These are phyloP conservation scores for Boletus semigastroideus DNA, from an alignment of 1,284 basidiomycete species.

Conservation along the genomic window DNA sequence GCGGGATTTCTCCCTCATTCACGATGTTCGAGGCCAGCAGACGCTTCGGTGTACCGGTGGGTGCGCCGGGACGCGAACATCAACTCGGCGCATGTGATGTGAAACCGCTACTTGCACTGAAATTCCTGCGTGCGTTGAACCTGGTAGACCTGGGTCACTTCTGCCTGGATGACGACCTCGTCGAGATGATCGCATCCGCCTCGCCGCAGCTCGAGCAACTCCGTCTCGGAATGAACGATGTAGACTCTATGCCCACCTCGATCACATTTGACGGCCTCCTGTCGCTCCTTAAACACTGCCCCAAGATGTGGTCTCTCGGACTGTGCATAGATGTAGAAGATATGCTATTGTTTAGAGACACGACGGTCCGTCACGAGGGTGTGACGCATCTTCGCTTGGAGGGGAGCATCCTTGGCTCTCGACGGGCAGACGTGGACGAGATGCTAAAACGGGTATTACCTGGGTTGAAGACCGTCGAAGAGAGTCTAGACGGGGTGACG, in stretches of 20 bases:
- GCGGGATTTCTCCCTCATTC: slow-evolving; percentile 23
- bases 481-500: slow-evolving; percentile 16
- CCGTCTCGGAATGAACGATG: slow-evolving; percentile 1
- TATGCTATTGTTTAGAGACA: slow-evolving; percentile 16
- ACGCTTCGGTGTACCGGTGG: slow-evolving; percentile 22
- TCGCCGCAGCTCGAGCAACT: slow-evolving; percentile 24
- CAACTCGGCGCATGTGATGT: slow-evolving; percentile 11
- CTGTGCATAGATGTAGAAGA: slow-evolving; percentile 12
- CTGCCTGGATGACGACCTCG: slow-evolving; percentile 14
- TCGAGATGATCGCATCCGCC: slow-evolving; percentile 16
- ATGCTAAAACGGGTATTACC: slow-evolving; percentile 24
- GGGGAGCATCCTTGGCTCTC: slow-evolving; percentile 15
- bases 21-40: slow-evolving; percentile 17
- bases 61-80: slow-evolving; percentile 19
- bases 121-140: slow-evolving; percentile 13
- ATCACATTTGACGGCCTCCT: slow-evolving; percentile 26
- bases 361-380: slow-evolving; percentile 11
- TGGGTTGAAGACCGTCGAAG: slow-evolving; percentile 20
- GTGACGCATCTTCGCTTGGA: slow-evolving; percentile 18
- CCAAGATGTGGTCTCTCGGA: slow-evolving; percentile 13
- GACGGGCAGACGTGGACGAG: slow-evolving; percentile 20
- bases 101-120: slow-evolving; percentile 16
- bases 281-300: slow-evolving; percentile 18
- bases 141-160: slow-evolving; percentile 20
- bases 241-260: background rate